These are phyloP conservation scores for Lactuca saligna DNA, from an alignment of 129 eudicot species.

Conservation along the genomic window DNA sequence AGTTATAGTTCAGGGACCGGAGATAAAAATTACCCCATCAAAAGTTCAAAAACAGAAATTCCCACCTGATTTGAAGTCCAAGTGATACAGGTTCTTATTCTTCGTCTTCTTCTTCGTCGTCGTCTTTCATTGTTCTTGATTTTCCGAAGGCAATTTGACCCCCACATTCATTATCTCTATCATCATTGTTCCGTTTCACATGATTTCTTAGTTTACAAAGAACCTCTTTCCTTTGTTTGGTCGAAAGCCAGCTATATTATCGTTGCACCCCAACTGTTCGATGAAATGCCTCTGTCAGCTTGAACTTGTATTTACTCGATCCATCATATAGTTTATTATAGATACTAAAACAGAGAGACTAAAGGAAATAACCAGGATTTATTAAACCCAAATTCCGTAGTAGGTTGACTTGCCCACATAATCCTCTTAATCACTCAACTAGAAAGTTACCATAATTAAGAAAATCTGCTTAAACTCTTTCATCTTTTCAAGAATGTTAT, in stretches of 20 bases:
- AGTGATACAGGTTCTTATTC: background rate
- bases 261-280: constrained; percentile 16
- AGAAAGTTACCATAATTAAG: constrained; percentile 3
- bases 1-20: background rate
- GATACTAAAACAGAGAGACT: background rate
- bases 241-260: background rate
- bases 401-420: background rate
- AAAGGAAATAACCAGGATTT: background rate
- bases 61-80: background rate
- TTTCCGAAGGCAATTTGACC: constrained; percentile 1
- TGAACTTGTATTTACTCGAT: constrained; percentile 1
- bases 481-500: background rate
- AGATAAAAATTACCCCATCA: background rate
- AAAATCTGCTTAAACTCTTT: background rate
- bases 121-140: constrained; percentile 11
- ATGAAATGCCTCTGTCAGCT: constrained; percentile 14
- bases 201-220: background rate
- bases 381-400: background rate
- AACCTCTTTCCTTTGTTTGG: background rate
- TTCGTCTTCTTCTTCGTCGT: constrained; percentile 2
- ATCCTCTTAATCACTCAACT: too few relatives aligned
- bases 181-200: background rate
- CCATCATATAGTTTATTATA: background rate
- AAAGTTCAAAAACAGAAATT: background rate
- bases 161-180: background rate